A percentile compares a stretch with the other conserved stretches of the same genome.
Conservation (phyloP, 1,139 yeast genomes). For the Yamadazyma siamensis region DNA sequence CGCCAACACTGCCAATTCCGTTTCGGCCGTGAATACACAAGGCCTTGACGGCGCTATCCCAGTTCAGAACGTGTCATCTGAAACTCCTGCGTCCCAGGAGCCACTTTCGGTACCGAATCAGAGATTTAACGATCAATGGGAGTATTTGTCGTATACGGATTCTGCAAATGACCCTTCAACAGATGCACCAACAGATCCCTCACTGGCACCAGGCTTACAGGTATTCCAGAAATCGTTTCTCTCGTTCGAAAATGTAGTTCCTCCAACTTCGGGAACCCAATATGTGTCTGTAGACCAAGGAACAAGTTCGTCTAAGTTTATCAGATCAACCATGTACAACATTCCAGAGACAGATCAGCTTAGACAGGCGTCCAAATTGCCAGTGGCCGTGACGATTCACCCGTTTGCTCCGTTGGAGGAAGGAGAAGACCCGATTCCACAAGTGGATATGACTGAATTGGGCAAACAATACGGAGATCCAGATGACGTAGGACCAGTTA, state of each 20-base stretch:
- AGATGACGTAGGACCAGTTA: conserved; percentile 62
- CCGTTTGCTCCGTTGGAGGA: conserved; percentile 70
- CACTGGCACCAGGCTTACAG: too few relatives aligned
- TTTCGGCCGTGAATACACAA: conserved; percentile 3
- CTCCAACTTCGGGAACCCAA: conserved; percentile 80
- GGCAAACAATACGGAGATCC: conserved; percentile 21
- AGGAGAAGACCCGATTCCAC: conserved; percentile 60
- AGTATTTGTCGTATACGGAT: conserved; percentile 30
- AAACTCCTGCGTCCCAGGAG: conserved; percentile 1
- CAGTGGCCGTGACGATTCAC: conserved; percentile 73
- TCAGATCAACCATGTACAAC: conserved; percentile 78
- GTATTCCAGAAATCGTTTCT: conserved; percentile 57
- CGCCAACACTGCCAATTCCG: background rate
- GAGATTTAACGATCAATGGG: conserved; percentile 52
- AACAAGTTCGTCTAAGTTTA: conserved; percentile 74
- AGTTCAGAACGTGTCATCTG: background rate
- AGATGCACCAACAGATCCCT: too few relatives aligned
- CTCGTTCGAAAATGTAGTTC: conserved; percentile 72
- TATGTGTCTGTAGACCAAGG: conserved; percentile 78
- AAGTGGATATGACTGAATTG: conserved; percentile 54
- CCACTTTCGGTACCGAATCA: conserved; percentile 51
- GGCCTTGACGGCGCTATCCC: conserved; percentile 5
- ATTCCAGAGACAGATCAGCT: conserved; percentile 76
- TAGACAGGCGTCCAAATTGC: conserved; percentile 69
- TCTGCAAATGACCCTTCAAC: conserved; percentile 20